Base-by-base conservation (phyloP, 805 yeast genomes). In the Zygosaccharomyces rouxii region DNA sequence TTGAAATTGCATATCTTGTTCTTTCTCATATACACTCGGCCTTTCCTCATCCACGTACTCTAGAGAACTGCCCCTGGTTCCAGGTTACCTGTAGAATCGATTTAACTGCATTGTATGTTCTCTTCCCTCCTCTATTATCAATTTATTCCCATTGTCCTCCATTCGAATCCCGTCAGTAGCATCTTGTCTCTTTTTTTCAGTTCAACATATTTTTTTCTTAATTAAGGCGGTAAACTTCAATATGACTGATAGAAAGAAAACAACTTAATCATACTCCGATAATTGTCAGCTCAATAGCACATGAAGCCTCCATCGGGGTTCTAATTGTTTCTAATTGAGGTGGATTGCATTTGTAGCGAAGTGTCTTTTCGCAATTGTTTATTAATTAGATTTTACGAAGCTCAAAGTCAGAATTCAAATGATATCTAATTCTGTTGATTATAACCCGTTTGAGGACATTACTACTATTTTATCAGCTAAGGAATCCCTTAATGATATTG, bases 371-470 rank as follows among this genome's bases (percentile, higher is more conserved):
- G 5, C 13, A 16, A 9, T 9, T 9, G 19, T 33, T 33, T 18
- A 14, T 16, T 33, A 10, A 10, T 39, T 29, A n/a, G 43, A 25
- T 23, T 11, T 35, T 13, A 26, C 19, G 22, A 31, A 39, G 47
- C 13, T 21, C 18, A 14, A 29, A 21, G 6, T 33, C 19, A 5
- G 19, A 7, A 33, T 14, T 16, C 10, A 14, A 22, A 62, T 64
- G 68, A 52, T 51, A 4, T 49, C 62, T 4, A 72, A 69, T 23
- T 63, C 72, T 0, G 49, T 58, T 3, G 69, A 70, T 29, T 83
- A 83, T 56, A 77, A 79, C 53, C 86, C 87, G 0, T 59, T 72
- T 42, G 66, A 60, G 2, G 86, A 82, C 58, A 68, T 86, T 14
- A 68, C 71, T 31, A 66, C 69, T 21, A 61, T 85, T 41, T 75